phyloP scores from a whole-genome alignment of 2,329 filamentous ascomycete genomes.

The Chaetothyriales sp. region DNA sequence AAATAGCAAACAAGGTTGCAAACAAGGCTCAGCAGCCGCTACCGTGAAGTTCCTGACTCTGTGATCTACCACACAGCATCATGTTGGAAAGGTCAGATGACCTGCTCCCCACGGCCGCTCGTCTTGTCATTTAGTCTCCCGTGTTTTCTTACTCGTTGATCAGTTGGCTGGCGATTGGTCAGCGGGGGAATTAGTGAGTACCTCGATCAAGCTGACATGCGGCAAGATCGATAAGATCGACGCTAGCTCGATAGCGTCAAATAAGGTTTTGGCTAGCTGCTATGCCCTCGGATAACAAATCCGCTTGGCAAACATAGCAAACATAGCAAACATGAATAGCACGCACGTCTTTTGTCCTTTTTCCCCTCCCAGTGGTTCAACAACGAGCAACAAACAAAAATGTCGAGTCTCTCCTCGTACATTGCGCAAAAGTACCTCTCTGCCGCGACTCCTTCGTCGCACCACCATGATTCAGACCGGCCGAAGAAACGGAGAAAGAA shows the following conservation, averaged over 20 bases:
- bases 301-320: neutral
- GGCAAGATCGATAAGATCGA: neutral
- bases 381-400: neutral
- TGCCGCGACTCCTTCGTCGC: conserved; percentile 35
- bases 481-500: conserved; percentile 46
- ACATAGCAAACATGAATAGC: no score
- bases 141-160: no score
- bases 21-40: no score
- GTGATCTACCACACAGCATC: no score
- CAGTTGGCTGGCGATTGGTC: no score
- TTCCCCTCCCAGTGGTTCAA: neutral
- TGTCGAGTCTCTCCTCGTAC: conserved; percentile 53
- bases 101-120: neutral
- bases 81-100: neutral
- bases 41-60: no score
- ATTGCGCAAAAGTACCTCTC: conserved; percentile 84
- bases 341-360: neutral
- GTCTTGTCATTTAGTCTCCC: neutral
- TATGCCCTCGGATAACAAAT: no score
- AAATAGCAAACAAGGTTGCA: no score
- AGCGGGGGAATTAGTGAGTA: no score
- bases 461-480: conserved; percentile 25
- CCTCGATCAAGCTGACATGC: no score
- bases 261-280: neutral
- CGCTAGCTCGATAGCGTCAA: neutral